Base-by-base conservation (phyloP, 2,329 filamentous ascomycete species). In the Venturia carpophila region DNA sequence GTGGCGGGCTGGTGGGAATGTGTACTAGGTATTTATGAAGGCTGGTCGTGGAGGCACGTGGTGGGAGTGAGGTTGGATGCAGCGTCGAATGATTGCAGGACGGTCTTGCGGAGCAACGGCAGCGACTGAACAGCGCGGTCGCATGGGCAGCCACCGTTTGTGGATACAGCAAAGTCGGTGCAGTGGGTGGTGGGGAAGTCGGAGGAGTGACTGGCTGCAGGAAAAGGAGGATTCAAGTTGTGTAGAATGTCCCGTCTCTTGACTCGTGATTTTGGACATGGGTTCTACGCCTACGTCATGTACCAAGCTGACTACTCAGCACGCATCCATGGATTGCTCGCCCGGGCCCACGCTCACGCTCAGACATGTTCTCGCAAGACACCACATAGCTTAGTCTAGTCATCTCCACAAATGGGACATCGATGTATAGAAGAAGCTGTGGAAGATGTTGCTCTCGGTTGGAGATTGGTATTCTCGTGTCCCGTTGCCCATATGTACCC, bases 141-240 rank as follows among this genome's bases (percentile, higher is more conserved):
- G 27, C 30, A 58, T 58, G 52, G 52, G 52, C 19, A 15, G 47
- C n/a, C 47, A 27, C 0, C 27, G 52, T 58, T 58, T 37, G 52
- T 58, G 52, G 52, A 58, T 58, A 17, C 52, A 58, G 52, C 47
- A 52, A 21, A 37, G 52, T 58, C 15, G 52, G 52, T 47, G 15
- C 5, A n/a, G n/a, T n/a, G n/a, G n/a, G 45, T 39, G 17, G 52
- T 58, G 27, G 52, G 52, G 52, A 56, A 56, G 27, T 15, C 7
- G n/a, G 45, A 21, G n/a, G 11, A 27, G n/a, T 2, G 27, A 30
- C 10, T 5, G 21, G 9, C 7, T 6, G 2, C 49, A 56, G 17
- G 27, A 56, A 1, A 27, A 56, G 52, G 27, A 5, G 2, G 4
- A 21, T 15, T 15, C 24, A 34, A 11, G 19, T 27, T 11, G 27